A percentile compares a stretch with the other conserved stretches of the same genome.
These are phyloP conservation scores for Kwoniella sp. DNA, from an alignment of 768 basidiomycete species.

Conservation along the genomic window DNA sequence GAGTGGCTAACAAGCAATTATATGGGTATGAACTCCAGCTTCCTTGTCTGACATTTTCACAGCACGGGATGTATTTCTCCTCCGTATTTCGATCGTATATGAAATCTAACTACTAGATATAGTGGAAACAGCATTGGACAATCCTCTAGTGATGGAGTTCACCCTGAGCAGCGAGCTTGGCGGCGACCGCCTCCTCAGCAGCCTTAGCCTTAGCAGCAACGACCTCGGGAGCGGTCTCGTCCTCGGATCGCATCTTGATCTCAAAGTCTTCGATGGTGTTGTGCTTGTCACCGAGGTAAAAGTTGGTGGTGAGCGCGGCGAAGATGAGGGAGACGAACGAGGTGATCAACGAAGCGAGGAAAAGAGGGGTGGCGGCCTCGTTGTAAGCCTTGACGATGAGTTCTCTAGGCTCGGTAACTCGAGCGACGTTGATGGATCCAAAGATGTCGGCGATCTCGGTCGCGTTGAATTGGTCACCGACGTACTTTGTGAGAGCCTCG, in stretches of 20 bases:
- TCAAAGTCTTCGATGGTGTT: constrained; percentile 49
- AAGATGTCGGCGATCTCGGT: constrained; percentile 50
- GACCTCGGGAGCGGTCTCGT: constrained; percentile 32
- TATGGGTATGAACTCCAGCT: neutral
- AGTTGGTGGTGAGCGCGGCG: constrained; percentile 51
- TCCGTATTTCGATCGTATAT: too few species aligned
- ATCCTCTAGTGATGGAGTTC: neutral
- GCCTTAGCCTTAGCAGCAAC: constrained; percentile 20
- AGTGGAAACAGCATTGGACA: neutral
- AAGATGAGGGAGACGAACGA: constrained; percentile 49
- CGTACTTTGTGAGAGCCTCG: constrained; percentile 34
- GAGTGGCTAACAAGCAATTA: neutral
- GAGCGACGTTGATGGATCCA: constrained; percentile 41
- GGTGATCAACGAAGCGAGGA: constrained; percentile 49
- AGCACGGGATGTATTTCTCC: too few species aligned
- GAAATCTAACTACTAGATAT: neutral
- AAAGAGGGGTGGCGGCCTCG: constrained; percentile 43
- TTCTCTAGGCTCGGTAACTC: constrained; percentile 43
- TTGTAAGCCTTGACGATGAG: constrained; percentile 40
- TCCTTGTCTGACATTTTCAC: neutral
- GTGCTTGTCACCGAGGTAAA: constrained; percentile 53
- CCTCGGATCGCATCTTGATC: constrained; percentile 33
- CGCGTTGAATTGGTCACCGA: constrained; percentile 42
- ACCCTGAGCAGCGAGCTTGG: constrained; percentile 7
- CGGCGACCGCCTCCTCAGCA: constrained; percentile 16